Percentiles rank a stretch among this genome's conserved stretches.
phyloP scores from a whole-genome alignment of 441 rosid species.

The Dalechampia spathulata region DNA sequence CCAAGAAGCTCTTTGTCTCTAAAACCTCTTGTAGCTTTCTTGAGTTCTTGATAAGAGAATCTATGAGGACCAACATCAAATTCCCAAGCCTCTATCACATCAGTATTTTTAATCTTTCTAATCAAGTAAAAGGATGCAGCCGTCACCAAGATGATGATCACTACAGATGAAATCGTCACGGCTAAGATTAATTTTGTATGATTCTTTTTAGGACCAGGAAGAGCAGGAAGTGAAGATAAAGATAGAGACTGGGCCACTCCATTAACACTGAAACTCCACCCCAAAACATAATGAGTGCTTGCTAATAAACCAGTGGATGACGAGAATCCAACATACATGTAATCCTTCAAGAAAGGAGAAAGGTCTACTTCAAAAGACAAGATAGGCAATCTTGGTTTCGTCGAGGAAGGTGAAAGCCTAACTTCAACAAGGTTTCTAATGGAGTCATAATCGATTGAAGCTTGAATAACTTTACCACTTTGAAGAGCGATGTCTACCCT shows the following conservation, averaged over 20 bases:
- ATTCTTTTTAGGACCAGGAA: constrained; percentile 32
- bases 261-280: constrained; percentile 72
- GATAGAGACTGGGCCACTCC: constrained; percentile 52
- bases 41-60: constrained; percentile 60
- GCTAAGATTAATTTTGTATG: constrained; percentile 25
- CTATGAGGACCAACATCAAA: constrained; percentile 77
- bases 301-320: constrained; percentile 74
- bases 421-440: constrained; percentile 39
- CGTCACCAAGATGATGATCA: constrained; percentile 20
- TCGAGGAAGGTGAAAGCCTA: constrained; percentile 51
- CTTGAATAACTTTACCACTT: constrained; percentile 47
- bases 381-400: constrained; percentile 47
- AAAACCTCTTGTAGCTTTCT: constrained; percentile 70
- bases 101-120: constrained; percentile 38
- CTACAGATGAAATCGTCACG: constrained; percentile 32
- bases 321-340: constrained; percentile 79
- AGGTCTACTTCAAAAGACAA: constrained; percentile 53
- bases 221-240: constrained; percentile 47
- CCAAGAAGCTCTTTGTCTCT: constrained; percentile 69
- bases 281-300: constrained; percentile 66
- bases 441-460: constrained; percentile 86
- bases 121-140: constrained; percentile 28
- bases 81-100: constrained; percentile 68
- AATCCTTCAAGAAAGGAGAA: constrained; percentile 36
- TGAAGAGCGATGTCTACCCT: constrained; percentile 31